phyloP scores from a whole-genome alignment of 176 grass and related monocot genomes.

The Bonia amplexicaulis region DNA sequence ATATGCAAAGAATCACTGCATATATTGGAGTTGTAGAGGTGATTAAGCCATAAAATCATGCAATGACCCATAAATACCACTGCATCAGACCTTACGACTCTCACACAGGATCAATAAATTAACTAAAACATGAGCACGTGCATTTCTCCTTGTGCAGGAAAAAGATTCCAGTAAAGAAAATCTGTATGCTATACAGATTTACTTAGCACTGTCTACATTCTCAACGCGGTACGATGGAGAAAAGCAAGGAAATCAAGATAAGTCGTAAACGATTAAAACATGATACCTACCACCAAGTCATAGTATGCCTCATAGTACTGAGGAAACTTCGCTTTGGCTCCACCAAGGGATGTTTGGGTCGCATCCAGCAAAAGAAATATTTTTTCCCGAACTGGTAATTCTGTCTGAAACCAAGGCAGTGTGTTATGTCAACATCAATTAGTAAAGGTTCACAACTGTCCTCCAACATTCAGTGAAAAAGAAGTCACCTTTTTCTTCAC shows the following conservation, averaged over 20 bases:
- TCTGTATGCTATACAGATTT: background rate
- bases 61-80: background rate
- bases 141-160: background rate
- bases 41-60: slow-evolving; percentile 18
- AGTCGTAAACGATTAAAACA: slow-evolving; percentile 8
- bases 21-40: slow-evolving; percentile 10
- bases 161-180: slow-evolving; percentile 13
- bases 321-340: slow-evolving; percentile 80
- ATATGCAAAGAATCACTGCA: background rate
- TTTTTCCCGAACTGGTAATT: slow-evolving; percentile 88
- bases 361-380: slow-evolving; percentile 97
- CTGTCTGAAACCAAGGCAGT: slow-evolving; percentile 49
- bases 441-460: slow-evolving; percentile 8
- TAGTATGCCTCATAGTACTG: slow-evolving; percentile 91
- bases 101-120: background rate
- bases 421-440: slow-evolving; percentile 20
- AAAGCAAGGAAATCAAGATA: slow-evolving; percentile 12
- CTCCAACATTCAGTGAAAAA: slow-evolving; percentile 2
- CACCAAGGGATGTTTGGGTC: slow-evolving; percentile 86
- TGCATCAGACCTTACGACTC: background rate
- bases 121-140: background rate
- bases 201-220: background rate
- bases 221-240: background rate
- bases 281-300: slow-evolving; percentile 80
- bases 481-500: slow-evolving; percentile 95